Conservation (phyloP, 176 grass and related monocot genomes). For the Phragmites australis region DNA sequence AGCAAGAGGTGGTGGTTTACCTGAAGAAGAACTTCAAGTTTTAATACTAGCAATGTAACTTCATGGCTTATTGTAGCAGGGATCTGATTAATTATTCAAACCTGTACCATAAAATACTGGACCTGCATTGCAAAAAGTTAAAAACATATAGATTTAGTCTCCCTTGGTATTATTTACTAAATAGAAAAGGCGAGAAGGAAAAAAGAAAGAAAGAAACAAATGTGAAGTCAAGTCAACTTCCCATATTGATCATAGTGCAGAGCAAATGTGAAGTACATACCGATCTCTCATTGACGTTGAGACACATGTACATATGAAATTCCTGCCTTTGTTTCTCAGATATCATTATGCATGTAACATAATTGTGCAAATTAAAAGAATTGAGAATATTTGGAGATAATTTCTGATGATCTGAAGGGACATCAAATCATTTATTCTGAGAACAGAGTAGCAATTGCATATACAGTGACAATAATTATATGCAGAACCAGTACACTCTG, state of each 20-base stretch:
- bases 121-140: conserved; percentile 18
- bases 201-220: conserved; percentile 27
- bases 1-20: conserved; percentile 93
- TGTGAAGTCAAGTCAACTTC: conserved; percentile 3
- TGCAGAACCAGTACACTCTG: background rate
- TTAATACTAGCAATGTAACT: conserved; percentile 43
- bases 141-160: conserved; percentile 24
- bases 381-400: background rate
- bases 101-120: conserved; percentile 2
- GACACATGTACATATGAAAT: background rate
- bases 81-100: conserved; percentile 27
- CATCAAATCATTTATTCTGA: background rate
- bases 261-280: conserved; percentile 39
- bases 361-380: conserved; percentile 10
- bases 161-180: conserved; percentile 18
- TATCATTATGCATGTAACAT: background rate
- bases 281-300: background rate
- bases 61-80: conserved; percentile 1
- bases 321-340: background rate
- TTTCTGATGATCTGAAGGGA: conserved; percentile 16
- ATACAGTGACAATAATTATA: background rate
- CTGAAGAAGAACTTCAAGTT: conserved; percentile 90
- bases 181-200: background rate
- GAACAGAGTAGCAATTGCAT: conserved; percentile 8
- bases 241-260: background rate